A percentile compares a stretch with the other conserved stretches of the same genome.
Evolutionary conservation across 345 rosid genomes (phyloP).

Genomic region (Dimocarpus longan): DNA sequence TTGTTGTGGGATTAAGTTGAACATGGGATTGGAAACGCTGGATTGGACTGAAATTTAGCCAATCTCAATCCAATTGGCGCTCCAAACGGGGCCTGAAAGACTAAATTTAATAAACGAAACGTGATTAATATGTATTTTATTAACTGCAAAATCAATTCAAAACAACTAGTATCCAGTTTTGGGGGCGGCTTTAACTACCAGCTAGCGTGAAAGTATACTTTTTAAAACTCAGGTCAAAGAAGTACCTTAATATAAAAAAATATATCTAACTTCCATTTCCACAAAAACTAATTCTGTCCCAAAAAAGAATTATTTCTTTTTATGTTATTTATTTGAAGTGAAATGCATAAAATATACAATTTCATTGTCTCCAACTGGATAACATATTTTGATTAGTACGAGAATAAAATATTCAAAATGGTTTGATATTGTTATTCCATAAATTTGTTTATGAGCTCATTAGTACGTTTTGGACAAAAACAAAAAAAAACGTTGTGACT

Average conservation of each 20-base stretch:
- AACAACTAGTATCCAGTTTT: too few relatives aligned
- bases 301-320: background rate
- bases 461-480: background rate
- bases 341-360: background rate
- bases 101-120: too few relatives aligned
- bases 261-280: too few relatives aligned
- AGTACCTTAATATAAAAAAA: too few relatives aligned
- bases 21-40: too few relatives aligned
- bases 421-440: background rate
- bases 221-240: background rate
- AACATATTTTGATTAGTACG: too few relatives aligned
- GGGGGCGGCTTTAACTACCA: constrained; percentile 1
- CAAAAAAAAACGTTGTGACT: background rate
- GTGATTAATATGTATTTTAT: background rate
- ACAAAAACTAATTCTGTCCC: too few relatives aligned
- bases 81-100: too few relatives aligned
- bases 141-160: background rate
- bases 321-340: background rate
- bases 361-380: background rate
- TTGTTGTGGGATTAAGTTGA: too few relatives aligned
- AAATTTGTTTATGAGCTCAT: background rate
- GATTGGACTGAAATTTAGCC: too few relatives aligned
- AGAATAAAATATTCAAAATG: background rate
- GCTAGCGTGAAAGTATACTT: background rate
- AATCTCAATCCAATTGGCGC: too few relatives aligned